Conservation (phyloP, 2,329 filamentous ascomycete genomes). For the Metarhizium brunneum region DNA sequence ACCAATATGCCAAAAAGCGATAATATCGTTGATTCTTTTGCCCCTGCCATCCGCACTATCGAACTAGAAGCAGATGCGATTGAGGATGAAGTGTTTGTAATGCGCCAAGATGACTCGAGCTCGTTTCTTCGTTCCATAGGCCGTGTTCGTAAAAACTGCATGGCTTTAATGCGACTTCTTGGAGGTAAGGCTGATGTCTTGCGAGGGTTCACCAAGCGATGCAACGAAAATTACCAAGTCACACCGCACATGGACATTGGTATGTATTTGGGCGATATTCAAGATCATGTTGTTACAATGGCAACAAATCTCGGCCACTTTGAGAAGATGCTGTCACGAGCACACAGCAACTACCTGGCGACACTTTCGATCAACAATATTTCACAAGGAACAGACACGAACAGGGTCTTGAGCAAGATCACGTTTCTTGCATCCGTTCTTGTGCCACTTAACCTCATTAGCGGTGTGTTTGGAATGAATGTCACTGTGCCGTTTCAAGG, state of each 20-base stretch:
- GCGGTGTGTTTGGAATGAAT: slow-evolving; percentile 83
- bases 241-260: slow-evolving; percentile 95
- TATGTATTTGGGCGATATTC: slow-evolving; percentile 92
- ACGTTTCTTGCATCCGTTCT: slow-evolving; percentile 89
- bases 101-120: slow-evolving; percentile 81
- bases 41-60: slow-evolving; percentile 76
- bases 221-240: slow-evolving; percentile 94
- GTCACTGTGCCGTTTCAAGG: slow-evolving; percentile 59
- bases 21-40: slow-evolving; percentile 95
- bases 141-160: slow-evolving; percentile 85
- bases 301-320: slow-evolving; percentile 93
- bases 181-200: slow-evolving; percentile 98
- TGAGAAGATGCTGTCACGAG: slow-evolving; percentile 92
- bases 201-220: slow-evolving; percentile 94
- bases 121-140: slow-evolving; percentile 82
- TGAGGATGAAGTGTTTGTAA: slow-evolving; percentile 91
- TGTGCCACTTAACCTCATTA: slow-evolving; percentile 91
- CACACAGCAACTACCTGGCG: slow-evolving; percentile 92
- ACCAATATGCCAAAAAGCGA: slow-evolving; percentile 43
- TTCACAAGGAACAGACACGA: slow-evolving; percentile 77
- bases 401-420: slow-evolving; percentile 87
- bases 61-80: slow-evolving; percentile 86
- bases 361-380: slow-evolving; percentile 91
- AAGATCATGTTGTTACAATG: slow-evolving; percentile 99
- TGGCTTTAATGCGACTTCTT: slow-evolving; percentile 84